Conservation (phyloP, 495 filamentous ascomycete species). For the Diplogelasinospora grovesii region DNA sequence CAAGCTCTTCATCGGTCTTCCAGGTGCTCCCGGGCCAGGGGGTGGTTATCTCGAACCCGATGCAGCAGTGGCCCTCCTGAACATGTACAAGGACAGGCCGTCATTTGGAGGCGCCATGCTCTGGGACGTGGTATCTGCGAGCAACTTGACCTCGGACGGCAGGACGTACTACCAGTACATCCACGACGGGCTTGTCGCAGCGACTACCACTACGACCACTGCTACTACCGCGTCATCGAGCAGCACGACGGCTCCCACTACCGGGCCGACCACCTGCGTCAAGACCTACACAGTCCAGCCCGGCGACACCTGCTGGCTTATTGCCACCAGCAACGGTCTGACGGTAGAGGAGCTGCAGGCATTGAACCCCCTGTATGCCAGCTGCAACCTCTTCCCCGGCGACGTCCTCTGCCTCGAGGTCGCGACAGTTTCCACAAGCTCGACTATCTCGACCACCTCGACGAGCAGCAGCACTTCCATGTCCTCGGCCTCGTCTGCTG, state of each 20-base stretch:
- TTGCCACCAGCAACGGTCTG: slow-evolving; percentile 11
- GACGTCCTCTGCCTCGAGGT: slow-evolving; percentile 8
- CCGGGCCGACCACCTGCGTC: slow-evolving; percentile 12
- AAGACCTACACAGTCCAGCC: slow-evolving; percentile 5
- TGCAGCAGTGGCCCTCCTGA: slow-evolving; percentile 18
- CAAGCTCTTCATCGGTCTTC: slow-evolving; percentile 59
- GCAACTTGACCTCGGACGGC: slow-evolving; percentile 13
- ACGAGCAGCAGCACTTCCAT: slow-evolving; percentile 3
- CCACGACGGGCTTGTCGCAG: slow-evolving; percentile 7
- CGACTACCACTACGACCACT: neutral
- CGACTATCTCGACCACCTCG: neutral
- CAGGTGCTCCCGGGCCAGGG: slow-evolving; percentile 39
- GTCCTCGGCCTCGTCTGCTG: neutral
- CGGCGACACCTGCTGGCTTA: slow-evolving; percentile 11
- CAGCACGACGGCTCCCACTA: slow-evolving; percentile 3
- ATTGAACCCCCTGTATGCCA: slow-evolving; percentile 5
- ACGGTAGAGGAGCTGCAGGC: slow-evolving; percentile 2
- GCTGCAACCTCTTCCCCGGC: slow-evolving; percentile 3
- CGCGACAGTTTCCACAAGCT: slow-evolving; percentile 4
- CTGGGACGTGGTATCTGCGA: slow-evolving; percentile 32
- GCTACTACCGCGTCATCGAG: slow-evolving; percentile 7
- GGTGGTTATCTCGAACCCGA: slow-evolving; percentile 22
- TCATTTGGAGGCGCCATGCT: slow-evolving; percentile 38
- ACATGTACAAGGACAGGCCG: slow-evolving; percentile 23
- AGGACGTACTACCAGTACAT: slow-evolving; percentile 24